phyloP scores from a whole-genome alignment of 257 asterid genomes.

The Primulina tabacum region DNA sequence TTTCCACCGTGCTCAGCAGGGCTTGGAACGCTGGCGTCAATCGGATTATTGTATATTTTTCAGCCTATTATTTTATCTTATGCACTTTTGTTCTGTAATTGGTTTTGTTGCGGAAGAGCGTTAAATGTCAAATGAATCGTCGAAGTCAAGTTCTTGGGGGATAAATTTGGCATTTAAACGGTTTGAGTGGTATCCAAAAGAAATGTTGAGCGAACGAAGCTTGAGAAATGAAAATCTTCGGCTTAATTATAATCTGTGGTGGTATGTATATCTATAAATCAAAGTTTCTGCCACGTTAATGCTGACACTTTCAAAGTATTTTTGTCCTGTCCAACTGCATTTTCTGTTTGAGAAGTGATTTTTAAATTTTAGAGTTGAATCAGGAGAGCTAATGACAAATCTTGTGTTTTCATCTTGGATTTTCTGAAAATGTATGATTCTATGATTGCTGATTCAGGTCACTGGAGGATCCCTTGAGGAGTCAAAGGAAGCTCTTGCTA shows the following conservation, averaged over 20 bases:
- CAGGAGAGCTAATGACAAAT: neutral
- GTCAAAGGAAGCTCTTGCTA: conserved; percentile 90
- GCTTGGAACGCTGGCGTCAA: conserved; percentile 97
- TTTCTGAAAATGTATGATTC: conserved; percentile 15
- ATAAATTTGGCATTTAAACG: too few relatives aligned
- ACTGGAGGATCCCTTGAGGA: conserved; percentile 96
- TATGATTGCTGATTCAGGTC: conserved; percentile 45
- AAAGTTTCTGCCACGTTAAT: conserved; percentile 9
- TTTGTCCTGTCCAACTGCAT: neutral
- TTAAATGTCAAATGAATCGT: neutral
- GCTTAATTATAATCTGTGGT: neutral
- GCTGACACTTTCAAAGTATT: neutral
- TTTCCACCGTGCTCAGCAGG: conserved; percentile 74
- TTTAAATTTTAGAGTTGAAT: conserved; percentile 9
- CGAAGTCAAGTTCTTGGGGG: neutral
- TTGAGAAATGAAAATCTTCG: too few relatives aligned
- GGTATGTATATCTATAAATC: conserved; percentile 7
- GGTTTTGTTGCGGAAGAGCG: conserved; percentile 21
- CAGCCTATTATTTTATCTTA: conserved; percentile 3
- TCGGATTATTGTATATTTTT: conserved; percentile 63
- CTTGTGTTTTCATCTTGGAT: neutral
- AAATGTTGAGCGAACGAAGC: too few relatives aligned
- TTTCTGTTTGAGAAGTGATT: neutral
- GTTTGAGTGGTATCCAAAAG: too few relatives aligned
- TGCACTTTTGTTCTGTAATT: conserved; percentile 8